Evolutionary conservation across 192 early-diverging fungal species (phyloP).

Genomic region (Anaeromyces robustus): DNA sequence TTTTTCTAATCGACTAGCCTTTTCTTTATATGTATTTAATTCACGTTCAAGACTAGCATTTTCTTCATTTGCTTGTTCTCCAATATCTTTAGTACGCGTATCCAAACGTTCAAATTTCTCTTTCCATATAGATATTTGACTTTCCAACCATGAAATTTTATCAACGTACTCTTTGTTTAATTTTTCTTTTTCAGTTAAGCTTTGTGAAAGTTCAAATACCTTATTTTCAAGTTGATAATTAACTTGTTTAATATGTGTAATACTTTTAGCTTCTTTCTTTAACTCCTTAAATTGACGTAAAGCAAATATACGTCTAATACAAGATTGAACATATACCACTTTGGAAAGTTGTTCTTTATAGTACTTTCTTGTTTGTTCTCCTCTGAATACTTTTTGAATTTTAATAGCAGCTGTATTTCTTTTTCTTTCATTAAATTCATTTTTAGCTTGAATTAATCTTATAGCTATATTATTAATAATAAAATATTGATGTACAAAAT

Average conservation of each 20-base stretch:
- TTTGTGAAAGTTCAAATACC: conserved; percentile 85
- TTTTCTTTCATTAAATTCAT: conserved; percentile 31
- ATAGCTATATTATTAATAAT: background rate
- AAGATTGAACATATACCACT: conserved; percentile 68
- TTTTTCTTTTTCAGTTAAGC: conserved; percentile 44
- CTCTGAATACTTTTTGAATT: conserved; percentile 63
- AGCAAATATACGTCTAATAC: conserved; percentile 57
- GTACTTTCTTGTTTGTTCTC: conserved; percentile 20
- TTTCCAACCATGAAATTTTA: conserved; percentile 42
- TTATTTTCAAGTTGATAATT: conserved; percentile 91
- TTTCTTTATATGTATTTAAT: background rate
- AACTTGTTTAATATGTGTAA: conserved; percentile 83
- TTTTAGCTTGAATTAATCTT: background rate
- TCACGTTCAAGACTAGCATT: background rate
- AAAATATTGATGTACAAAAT: no score
- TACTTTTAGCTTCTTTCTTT: conserved; percentile 74
- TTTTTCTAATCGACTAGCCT: background rate
- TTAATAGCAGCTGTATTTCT: conserved; percentile 49
- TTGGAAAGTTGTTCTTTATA: conserved; percentile 31
- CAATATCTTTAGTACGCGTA: conserved; percentile 1
- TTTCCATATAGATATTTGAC: conserved; percentile 44
- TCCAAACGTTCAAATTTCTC: conserved; percentile 57
- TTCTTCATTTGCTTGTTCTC: background rate
- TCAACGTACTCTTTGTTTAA: conserved; percentile 46
- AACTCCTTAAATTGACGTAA: conserved; percentile 45